phyloP scores from a whole-genome alignment of 1,139 yeast species.

The Taphrina sp. region DNA sequence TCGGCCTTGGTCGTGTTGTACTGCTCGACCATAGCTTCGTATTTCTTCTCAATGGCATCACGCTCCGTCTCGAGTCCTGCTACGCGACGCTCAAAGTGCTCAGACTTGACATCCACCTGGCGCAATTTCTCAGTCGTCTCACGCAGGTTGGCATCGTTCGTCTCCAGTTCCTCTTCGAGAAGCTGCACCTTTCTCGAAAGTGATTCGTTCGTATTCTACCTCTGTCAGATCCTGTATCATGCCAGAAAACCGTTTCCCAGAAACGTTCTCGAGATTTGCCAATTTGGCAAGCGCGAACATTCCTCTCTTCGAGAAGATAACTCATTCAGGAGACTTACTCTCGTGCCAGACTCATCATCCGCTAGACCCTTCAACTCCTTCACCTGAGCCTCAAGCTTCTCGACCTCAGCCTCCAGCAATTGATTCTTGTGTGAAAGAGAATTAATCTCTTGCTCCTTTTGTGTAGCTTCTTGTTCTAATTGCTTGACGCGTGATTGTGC shows the following conservation, averaged over 20 bases:
- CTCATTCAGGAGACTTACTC: slow-evolving; percentile 45
- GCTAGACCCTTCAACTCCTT: slow-evolving; percentile 82
- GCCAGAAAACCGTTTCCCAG: too few species aligned
- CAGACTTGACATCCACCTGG: slow-evolving; percentile 94
- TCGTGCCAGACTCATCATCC: slow-evolving; percentile 75
- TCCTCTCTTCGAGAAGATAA: too few species aligned
- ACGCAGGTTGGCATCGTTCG: slow-evolving; percentile 84
- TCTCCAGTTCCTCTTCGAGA: slow-evolving; percentile 92
- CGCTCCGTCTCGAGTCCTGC: slow-evolving; percentile 88
- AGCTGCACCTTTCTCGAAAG: slow-evolving; percentile 87
- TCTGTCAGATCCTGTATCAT: slow-evolving; percentile 55
- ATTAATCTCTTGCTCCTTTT: slow-evolving; percentile 93
- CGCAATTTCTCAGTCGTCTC: slow-evolving; percentile 91
- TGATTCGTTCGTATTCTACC: slow-evolving; percentile 59
- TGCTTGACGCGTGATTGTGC: slow-evolving; percentile 75
- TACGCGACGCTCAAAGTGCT: slow-evolving; percentile 93
- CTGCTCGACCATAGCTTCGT: slow-evolving; percentile 81
- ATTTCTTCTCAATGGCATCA: slow-evolving; percentile 87
- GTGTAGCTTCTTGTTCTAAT: slow-evolving; percentile 85
- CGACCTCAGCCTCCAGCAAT: slow-evolving; percentile 85
- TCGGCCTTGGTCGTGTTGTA: slow-evolving; percentile 82
- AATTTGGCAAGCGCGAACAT: not conserved
- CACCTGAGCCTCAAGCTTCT: slow-evolving; percentile 77
- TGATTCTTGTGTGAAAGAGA: slow-evolving; percentile 90
- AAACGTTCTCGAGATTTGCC: not conserved